Percentiles rank a stretch among this genome's conserved stretches.
Conservation (phyloP, 768 basidiomycete species). For the Lentinula detonsa region DNA sequence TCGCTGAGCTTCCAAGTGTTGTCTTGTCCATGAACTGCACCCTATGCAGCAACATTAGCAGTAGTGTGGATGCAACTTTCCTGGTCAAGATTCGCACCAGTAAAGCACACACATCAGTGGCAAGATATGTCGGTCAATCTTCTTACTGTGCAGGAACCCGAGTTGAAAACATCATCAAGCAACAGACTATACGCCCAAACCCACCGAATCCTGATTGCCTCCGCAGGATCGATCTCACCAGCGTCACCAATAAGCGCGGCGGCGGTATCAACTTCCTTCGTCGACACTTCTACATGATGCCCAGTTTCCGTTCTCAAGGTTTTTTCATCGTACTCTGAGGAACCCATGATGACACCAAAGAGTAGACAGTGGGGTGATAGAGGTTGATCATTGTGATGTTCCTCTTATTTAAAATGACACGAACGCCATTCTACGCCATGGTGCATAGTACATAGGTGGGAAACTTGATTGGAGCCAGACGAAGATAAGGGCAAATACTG, state of each 20-base stretch:
- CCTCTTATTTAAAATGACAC: neutral
- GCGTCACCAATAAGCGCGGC: slow-evolving; percentile 34
- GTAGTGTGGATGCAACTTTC: neutral
- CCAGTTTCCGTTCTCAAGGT: neutral
- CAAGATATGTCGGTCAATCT: slow-evolving; percentile 45
- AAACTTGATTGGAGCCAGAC: neutral
- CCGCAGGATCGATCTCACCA: slow-evolving; percentile 26
- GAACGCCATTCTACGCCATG: neutral
- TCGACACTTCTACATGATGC: slow-evolving; percentile 31
- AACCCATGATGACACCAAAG: neutral
- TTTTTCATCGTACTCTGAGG: slow-evolving; percentile 20
- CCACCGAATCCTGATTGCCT: slow-evolving; percentile 33
- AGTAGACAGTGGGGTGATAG: neutral
- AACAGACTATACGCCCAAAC: neutral
- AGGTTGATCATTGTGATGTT: neutral
- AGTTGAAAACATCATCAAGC: neutral
- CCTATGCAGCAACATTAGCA: slow-evolving; percentile 20
- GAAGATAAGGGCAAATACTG: neutral
- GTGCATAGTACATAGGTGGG: neutral
- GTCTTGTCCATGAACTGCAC: slow-evolving; percentile 53
- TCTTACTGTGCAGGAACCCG: slow-evolving; percentile 18
- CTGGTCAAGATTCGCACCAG: slow-evolving; percentile 16
- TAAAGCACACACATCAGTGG: slow-evolving; percentile 48
- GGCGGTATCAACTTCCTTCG: slow-evolving; percentile 38
- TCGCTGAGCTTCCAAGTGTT: slow-evolving; percentile 40